Percentiles rank a stretch among this genome's conserved stretches.
Evolutionary conservation across 495 filamentous ascomycete genomes (phyloP).

Genomic region (Bathelium albidoporum): DNA sequence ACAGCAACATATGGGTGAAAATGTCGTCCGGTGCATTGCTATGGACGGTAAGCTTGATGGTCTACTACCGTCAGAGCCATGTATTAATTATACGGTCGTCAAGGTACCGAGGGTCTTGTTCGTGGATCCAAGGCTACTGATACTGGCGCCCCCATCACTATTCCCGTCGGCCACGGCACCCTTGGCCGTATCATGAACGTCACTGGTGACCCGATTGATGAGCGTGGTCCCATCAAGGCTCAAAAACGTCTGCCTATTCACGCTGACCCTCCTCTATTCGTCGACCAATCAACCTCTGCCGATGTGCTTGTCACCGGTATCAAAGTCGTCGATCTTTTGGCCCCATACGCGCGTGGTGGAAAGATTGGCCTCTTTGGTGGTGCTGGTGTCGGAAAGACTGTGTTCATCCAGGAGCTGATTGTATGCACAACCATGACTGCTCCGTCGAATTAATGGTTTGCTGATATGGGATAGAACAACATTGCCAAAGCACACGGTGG

Average conservation of each 20-base stretch:
- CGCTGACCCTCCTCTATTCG: constrained; percentile 81
- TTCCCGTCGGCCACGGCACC: constrained; percentile 89
- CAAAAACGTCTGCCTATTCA: constrained; percentile 83
- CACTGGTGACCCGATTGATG: constrained; percentile 99
- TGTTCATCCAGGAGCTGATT: constrained; percentile 99
- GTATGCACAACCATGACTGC: constrained; percentile 33
- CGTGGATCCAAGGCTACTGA: constrained; percentile 77
- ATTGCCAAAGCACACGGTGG: constrained; percentile 99
- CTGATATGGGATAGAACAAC: constrained; percentile 62
- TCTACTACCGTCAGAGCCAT: constrained; percentile 7
- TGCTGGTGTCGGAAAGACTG: constrained; percentile 99
- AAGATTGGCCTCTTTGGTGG: constrained; percentile 99
- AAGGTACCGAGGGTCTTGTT: constrained; percentile 97
- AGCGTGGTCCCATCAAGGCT: constrained; percentile 94
- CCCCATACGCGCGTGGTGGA: constrained; percentile 99
- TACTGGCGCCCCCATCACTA: constrained; percentile 90
- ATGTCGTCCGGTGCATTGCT: constrained; percentile 98
- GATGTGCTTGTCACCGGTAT: constrained; percentile 98
- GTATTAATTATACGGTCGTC: constrained; percentile 3
- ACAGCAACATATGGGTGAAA: constrained; percentile 99
- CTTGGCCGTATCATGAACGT: constrained; percentile 99
- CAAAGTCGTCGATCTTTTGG: constrained; percentile 98
- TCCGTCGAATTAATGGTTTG: not conserved
- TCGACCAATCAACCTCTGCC: constrained; percentile 87
- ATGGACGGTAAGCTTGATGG: constrained; percentile 76